Base-by-base conservation (phyloP, 805 yeast species). In the Metschnikowia orientalis region DNA sequence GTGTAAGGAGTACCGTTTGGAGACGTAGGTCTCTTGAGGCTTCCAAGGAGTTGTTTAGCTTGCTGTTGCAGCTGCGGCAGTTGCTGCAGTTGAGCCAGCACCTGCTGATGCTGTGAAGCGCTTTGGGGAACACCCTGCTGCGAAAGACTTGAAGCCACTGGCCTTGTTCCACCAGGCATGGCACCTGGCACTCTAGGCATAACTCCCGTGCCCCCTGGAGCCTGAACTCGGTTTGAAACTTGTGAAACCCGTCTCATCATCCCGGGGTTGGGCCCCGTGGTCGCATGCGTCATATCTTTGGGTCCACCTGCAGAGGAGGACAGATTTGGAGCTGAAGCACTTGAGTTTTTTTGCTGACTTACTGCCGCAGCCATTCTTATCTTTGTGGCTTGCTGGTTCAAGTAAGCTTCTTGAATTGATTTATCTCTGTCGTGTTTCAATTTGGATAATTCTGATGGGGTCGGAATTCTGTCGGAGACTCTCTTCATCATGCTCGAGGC, bases 401-500 rank as follows among this genome's bases (percentile, higher is more conserved):
- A 58, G 55, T 75, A 77, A 2, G 80, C 83, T 44, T 86, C 94
- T 43, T 88, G 87, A 12, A 83, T 71, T 0, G 92, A 81, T 54
- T 79, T 81, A 50, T 90, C 97, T 37, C 95, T 70, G 44, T 90
- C 96, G 44, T 67, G 77, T 56, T 90, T 90, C 62, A 92, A 61
- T 41, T 75, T 75, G 0, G 96, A 76, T 51, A 90, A 71, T 50
- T 89, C 95, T 8, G 81, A 77, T 0, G 97, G 97, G 0, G 94
- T 75, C 2, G 72, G 70, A 4, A 56, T 48, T 2, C 83, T 75
- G 40, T 75, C 76, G 37, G 40, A 45, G 41, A 67, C 34, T 61
- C 68, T 41, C 61, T 61, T 54, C 14, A 31, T 33, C 10, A 17
- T 23, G 6, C 19, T 34, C 2, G 32, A 17, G 4, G 35, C 28